A percentile compares a stretch with the other conserved stretches of the same genome.
These are phyloP conservation scores for Trichoderma virens DNA, from an alignment of 495 filamentous ascomycete genomes.

Conservation along the genomic window DNA sequence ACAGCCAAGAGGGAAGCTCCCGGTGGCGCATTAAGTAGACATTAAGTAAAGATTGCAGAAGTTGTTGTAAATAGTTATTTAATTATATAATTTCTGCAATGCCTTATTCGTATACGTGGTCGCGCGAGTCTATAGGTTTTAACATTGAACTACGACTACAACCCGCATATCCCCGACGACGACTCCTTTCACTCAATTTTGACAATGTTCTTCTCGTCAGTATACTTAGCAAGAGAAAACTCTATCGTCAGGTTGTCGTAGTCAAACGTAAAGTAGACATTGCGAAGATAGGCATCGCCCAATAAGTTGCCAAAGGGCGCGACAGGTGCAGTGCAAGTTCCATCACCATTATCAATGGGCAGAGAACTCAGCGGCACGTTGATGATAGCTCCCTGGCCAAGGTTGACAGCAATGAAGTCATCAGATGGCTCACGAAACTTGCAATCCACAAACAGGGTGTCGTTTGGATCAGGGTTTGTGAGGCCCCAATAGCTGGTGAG, in stretches of 20 bases:
- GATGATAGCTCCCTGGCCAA: neutral
- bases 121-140: too few relatives aligned
- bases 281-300: neutral
- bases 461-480: neutral
- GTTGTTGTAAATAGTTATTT: neutral
- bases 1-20: neutral
- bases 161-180: neutral
- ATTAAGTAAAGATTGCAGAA: neutral
- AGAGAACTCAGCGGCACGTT: neutral
- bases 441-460: neutral
- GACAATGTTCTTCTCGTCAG: neutral
- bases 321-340: neutral
- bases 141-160: too few relatives aligned
- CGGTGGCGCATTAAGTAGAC: neutral
- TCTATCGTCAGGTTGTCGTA: neutral
- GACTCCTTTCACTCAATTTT: neutral
- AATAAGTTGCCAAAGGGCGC: neutral
- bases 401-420: neutral
- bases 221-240: neutral
- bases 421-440: neutral
- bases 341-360: neutral
- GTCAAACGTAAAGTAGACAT: constrained; percentile 2
- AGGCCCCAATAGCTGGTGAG: constrained; percentile 1
- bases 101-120: too few relatives aligned
- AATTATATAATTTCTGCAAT: neutral